phyloP scores from a whole-genome alignment of 192 early-diverging fungal species.

The Coemansia biformis region DNA sequence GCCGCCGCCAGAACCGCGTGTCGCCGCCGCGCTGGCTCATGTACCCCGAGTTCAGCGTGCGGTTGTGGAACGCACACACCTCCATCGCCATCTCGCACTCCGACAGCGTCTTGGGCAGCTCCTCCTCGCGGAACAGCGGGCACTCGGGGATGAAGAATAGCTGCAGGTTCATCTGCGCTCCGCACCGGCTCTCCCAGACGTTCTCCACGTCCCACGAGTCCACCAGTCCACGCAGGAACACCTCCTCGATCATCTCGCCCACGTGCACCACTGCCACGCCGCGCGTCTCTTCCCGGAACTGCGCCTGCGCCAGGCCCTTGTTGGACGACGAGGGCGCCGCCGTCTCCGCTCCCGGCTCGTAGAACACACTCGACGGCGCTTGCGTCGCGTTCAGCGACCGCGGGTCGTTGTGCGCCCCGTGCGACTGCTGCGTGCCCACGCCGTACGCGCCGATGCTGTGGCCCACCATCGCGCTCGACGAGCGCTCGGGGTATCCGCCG shows the following conservation, averaged over 20 bases:
- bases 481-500: constrained; percentile 17
- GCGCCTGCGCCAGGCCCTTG: constrained; percentile 40
- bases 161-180: constrained; percentile 47
- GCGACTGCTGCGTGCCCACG: constrained; percentile 11
- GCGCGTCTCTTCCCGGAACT: constrained; percentile 50
- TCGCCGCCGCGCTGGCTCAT: constrained; percentile 53
- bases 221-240: constrained; percentile 47
- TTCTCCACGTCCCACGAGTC: constrained; percentile 52
- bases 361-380: constrained; percentile 45
- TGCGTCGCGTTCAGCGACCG: constrained; percentile 43
- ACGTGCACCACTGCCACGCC: constrained; percentile 49
- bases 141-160: constrained; percentile 51
- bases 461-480: constrained; percentile 17
- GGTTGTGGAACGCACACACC: constrained; percentile 51
- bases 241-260: constrained; percentile 46
- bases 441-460: neutral
- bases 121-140: constrained; percentile 49
- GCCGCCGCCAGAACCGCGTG: constrained; percentile 53
- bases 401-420: constrained; percentile 23
- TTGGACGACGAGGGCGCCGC: constrained; percentile 7
- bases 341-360: constrained; percentile 28
- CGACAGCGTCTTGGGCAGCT: constrained; percentile 44
- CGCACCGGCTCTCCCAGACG: constrained; percentile 48
- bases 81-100: constrained; percentile 53
- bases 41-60: constrained; percentile 48